Conservation (phyloP, 306 rosid species). For the Medicago arabica region DNA sequence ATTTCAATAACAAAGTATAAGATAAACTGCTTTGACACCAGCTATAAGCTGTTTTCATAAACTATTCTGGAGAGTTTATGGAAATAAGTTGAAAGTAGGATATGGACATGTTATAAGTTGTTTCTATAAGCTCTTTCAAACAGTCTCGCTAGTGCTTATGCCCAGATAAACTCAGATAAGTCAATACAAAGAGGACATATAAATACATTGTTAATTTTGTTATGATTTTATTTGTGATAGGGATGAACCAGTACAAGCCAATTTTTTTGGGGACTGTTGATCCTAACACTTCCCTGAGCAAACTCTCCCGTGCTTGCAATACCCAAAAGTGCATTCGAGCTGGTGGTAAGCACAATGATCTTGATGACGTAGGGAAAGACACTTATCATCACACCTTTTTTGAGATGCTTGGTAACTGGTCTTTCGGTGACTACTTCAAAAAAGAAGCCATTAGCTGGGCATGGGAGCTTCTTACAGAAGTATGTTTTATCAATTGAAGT, state of each 20-base stretch:
- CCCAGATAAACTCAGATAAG: not conserved
- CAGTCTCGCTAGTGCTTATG: not conserved
- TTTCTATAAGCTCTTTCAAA: not conserved
- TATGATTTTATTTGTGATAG: conserved; percentile 46
- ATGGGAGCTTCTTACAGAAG: conserved; percentile 92
- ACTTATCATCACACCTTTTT: conserved; percentile 98
- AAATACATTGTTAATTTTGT: not conserved
- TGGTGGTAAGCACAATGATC: conserved; percentile 97
- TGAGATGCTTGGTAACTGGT: conserved; percentile 99
- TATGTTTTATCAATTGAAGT: conserved; percentile 42
- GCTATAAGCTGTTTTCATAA: not conserved
- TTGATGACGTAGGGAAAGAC: conserved; percentile 97
- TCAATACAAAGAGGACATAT: not conserved
- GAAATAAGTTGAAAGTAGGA: not conserved
- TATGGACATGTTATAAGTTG: not conserved
- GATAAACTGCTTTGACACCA: not conserved
- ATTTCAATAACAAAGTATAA: not conserved
- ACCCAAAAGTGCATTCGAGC: conserved; percentile 97
- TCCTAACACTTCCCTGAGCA: conserved; percentile 82
- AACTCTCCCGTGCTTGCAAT: conserved; percentile 86
- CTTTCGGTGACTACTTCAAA: conserved; percentile 95
- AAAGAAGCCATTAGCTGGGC: conserved; percentile 88
- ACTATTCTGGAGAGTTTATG: not conserved
- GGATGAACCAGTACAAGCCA: conserved; percentile 98
- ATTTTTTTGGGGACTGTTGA: conserved; percentile 89